Evolutionary conservation across 108 stramenopile species (phyloP).

Genomic region (Nitzschia palea): DNA sequence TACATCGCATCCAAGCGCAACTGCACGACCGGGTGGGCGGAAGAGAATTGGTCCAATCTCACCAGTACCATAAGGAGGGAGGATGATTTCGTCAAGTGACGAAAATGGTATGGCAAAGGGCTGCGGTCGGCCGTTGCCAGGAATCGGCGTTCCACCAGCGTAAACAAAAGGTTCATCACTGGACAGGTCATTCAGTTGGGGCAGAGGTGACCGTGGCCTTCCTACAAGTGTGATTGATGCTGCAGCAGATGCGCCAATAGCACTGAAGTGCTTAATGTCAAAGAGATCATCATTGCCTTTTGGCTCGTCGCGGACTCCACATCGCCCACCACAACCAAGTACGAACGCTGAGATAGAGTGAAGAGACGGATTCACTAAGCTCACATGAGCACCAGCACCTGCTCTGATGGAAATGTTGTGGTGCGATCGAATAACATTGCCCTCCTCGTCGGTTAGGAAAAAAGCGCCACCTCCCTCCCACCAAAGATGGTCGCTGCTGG

Average conservation of each 20-base stretch:
- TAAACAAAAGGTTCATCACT: constrained; percentile 23
- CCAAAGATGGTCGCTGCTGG: constrained; percentile 44
- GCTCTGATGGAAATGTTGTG: constrained; percentile 74
- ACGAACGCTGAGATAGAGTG: constrained; percentile 63
- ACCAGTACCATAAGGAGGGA: constrained; percentile 70
- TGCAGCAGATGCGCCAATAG: constrained; percentile 75
- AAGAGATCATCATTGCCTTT: neutral
- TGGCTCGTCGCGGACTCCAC: constrained; percentile 45
- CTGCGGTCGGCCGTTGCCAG: constrained; percentile 38
- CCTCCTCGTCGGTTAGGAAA: constrained; percentile 56
- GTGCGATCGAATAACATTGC: constrained; percentile 64
- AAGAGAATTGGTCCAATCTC: constrained; percentile 78
- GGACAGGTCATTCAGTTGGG: constrained; percentile 9
- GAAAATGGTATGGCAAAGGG: constrained; percentile 67
- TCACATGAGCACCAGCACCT: constrained; percentile 63
- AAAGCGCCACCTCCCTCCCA: constrained; percentile 75
- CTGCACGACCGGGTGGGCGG: constrained; percentile 62
- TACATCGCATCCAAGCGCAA: constrained; percentile 32
- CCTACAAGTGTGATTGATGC: constrained; percentile 51
- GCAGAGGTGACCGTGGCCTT: constrained; percentile 10
- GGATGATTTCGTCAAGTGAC: constrained; percentile 61
- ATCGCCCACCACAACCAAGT: constrained; percentile 67
- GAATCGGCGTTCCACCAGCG: constrained; percentile 30
- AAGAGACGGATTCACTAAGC: constrained; percentile 64
- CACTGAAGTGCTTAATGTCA: constrained; percentile 29